Evolutionary conservation across 352 stramenopile species (phyloP).

Genomic region (Aphanomyces astaci): DNA sequence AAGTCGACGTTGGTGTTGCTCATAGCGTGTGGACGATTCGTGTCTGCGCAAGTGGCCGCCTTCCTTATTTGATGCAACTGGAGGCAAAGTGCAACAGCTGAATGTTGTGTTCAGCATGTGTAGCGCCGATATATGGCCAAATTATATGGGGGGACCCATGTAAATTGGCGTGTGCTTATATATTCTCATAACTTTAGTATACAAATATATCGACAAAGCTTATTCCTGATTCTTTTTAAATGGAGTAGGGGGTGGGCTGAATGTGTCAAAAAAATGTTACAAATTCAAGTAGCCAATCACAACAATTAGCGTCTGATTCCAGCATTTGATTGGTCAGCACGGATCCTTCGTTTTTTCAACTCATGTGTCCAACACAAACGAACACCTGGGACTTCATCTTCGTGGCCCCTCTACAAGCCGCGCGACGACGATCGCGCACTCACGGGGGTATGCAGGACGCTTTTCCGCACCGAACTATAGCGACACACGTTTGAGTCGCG

Average conservation of each 20-base stretch:
- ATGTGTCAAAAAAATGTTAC: background rate
- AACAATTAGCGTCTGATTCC: background rate
- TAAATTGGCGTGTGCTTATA: no score
- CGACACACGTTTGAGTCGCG: background rate
- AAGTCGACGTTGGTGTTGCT: conserved; percentile 13
- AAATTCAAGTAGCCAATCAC: background rate
- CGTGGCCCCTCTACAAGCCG: background rate
- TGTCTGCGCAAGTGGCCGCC: background rate
- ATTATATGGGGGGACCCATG: background rate
- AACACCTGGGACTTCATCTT: no score
- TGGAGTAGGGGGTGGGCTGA: background rate
- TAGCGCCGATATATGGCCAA: background rate
- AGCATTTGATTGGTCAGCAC: conserved; percentile 3
- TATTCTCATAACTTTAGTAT: no score
- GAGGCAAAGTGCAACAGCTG: no score
- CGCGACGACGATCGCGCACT: background rate
- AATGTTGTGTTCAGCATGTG: background rate
- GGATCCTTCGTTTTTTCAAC: no score
- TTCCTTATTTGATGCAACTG: no score
- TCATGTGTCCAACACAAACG: no score
- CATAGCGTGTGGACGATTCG: background rate
- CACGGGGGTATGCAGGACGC: background rate
- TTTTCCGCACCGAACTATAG: background rate
- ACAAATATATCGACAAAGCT: no score
- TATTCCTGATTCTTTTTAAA: background rate